Evolutionary conservation across 2,329 filamentous ascomycete genomes (phyloP).

Genomic region (Ophiocordyceps camponoti-rufipedis): DNA sequence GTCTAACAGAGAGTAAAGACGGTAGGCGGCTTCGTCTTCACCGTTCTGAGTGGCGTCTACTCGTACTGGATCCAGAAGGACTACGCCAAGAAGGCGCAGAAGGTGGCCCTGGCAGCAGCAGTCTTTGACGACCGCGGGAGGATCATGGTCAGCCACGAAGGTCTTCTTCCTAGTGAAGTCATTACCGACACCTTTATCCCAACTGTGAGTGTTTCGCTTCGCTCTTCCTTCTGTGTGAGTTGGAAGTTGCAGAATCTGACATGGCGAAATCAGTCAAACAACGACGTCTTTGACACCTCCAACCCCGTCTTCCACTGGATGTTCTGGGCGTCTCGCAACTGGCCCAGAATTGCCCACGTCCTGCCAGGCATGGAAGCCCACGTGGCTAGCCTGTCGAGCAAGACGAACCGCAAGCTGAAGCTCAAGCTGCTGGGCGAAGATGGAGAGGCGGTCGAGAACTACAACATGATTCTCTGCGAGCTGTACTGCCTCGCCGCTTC

Average conservation of each 20-base stretch:
- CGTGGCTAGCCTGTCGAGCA: constrained; percentile 31
- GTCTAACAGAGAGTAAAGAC: constrained; percentile 26
- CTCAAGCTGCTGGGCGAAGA: constrained; percentile 33
- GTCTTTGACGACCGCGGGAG: constrained; percentile 50
- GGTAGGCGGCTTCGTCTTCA: constrained; percentile 37
- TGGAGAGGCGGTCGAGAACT: constrained; percentile 44
- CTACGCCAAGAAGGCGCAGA: constrained; percentile 40
- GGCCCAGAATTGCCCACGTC: constrained; percentile 48
- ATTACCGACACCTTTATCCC: constrained; percentile 65
- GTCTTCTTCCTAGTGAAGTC: constrained; percentile 51
- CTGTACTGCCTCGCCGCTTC: constrained; percentile 67
- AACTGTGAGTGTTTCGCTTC: constrained; percentile 23
- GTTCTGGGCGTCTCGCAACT: constrained; percentile 63
- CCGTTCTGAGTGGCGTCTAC: constrained; percentile 32
- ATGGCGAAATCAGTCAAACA: neutral
- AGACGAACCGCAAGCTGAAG: constrained; percentile 14
- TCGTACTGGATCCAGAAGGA: constrained; percentile 24
- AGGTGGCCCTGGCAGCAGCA: constrained; percentile 39
- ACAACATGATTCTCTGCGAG: constrained; percentile 63
- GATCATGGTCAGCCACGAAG: constrained; percentile 51
- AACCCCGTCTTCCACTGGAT: constrained; percentile 81
- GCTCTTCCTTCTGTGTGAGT: neutral
- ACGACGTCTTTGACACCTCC: constrained; percentile 53
- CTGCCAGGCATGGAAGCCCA: constrained; percentile 57
- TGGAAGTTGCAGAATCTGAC: no score